phyloP scores from a whole-genome alignment of 169 alveolate species.

The Plasmodium gallinaceum region DNA sequence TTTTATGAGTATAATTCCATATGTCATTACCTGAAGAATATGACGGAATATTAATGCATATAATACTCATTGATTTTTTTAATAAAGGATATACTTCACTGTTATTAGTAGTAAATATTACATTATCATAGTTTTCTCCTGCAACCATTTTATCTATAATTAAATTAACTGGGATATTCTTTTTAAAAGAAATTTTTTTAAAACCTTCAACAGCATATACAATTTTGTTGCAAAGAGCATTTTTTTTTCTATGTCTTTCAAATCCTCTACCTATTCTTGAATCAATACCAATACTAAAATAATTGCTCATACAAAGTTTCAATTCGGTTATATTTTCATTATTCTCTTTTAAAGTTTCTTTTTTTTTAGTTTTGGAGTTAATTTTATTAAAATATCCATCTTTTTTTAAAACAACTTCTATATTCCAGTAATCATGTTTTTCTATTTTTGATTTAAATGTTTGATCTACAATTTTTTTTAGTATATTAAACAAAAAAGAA shows the following conservation, averaged over 20 bases:
- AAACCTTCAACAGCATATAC: constrained; percentile 86
- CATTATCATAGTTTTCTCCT: constrained; percentile 67
- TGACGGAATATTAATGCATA: constrained; percentile 84
- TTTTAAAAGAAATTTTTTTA: constrained; percentile 85
- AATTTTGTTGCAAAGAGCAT: constrained; percentile 84
- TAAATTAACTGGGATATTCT: constrained; percentile 76
- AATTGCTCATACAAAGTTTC: constrained; percentile 90
- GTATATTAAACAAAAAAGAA: constrained; percentile 85
- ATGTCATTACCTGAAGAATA: constrained; percentile 83
- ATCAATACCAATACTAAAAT: constrained; percentile 95
- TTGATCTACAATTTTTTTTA: constrained; percentile 84
- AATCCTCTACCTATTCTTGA: constrained; percentile 94
- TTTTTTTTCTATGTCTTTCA: constrained; percentile 90
- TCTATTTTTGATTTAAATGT: constrained; percentile 86
- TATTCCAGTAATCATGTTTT: constrained; percentile 93
- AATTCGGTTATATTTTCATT: constrained; percentile 16
- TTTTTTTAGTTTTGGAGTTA: constrained; percentile 80
- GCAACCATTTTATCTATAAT: constrained; percentile 82
- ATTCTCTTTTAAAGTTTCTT: constrained; percentile 80
- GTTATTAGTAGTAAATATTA: constrained; percentile 80
- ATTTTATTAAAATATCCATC: constrained; percentile 91
- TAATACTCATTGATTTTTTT: constrained; percentile 77
- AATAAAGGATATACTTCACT: constrained; percentile 77
- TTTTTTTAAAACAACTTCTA: constrained; percentile 86
- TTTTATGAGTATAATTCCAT: constrained; percentile 61